These are phyloP conservation scores for Cetraspora pellucida DNA, from an alignment of 192 early-diverging fungal species.

Conservation along the genomic window DNA sequence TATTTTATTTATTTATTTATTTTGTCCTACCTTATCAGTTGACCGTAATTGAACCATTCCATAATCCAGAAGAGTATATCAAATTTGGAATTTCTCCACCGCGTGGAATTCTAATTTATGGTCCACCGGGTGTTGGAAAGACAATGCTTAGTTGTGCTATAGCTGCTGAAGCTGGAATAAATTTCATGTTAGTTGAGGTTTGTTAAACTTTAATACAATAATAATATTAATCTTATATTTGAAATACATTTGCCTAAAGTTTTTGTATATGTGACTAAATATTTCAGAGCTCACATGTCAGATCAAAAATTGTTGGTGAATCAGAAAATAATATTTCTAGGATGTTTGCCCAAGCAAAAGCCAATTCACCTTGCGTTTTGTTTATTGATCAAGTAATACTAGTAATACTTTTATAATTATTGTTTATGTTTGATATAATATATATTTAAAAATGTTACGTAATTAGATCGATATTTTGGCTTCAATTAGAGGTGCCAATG, in stretches of 20 bases:
- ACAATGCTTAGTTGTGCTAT: constrained; percentile 86
- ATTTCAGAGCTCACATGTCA: constrained; percentile 71
- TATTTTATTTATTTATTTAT: no score
- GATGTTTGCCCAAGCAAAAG: constrained; percentile 81
- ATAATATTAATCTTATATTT: no score
- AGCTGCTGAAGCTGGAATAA: constrained; percentile 75
- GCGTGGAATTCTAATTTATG: constrained; percentile 81
- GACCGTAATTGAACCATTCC: constrained; percentile 60
- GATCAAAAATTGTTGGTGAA: constrained; percentile 93
- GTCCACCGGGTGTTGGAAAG: constrained; percentile 89
- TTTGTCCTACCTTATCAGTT: constrained; percentile 36
- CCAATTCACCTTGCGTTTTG: constrained; percentile 84
- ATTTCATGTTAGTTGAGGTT: constrained; percentile 84
- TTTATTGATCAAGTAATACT: constrained; percentile 94
- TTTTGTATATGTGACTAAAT: background rate
- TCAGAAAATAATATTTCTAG: constrained; percentile 83
- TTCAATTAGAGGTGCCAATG: constrained; percentile 67
- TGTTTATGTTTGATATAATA: background rate
- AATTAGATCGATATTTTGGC: constrained; percentile 80
- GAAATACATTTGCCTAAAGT: no score
- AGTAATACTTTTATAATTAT: background rate
- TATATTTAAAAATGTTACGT: background rate
- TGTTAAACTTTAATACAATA: background rate
- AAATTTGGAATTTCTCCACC: constrained; percentile 72
- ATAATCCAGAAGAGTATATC: constrained; percentile 51